A percentile compares a stretch with the other conserved stretches of the same genome.
These are phyloP conservation scores for Candida koratica DNA, from an alignment of 805 yeast genomes.

Conservation along the genomic window DNA sequence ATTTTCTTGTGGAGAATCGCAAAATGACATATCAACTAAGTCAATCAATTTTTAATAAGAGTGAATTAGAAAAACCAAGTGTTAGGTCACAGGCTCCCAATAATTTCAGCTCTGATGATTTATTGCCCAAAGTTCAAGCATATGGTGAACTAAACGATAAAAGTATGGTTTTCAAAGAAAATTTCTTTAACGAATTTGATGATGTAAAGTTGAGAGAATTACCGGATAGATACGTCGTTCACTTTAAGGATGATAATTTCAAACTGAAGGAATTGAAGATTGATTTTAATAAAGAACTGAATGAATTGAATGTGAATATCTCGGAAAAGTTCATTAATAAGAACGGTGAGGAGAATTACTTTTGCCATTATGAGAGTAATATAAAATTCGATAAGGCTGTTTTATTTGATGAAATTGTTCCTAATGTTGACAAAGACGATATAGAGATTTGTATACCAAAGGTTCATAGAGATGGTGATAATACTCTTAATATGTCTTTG, in stretches of 20 bases:
- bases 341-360: constrained; percentile 13
- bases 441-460: constrained; percentile 22
- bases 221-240: constrained; percentile 22
- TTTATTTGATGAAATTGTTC: constrained; percentile 19
- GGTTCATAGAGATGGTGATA: constrained; percentile 14
- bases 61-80: constrained; percentile 16
- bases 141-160: constrained; percentile 17
- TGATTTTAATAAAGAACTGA: constrained; percentile 22
- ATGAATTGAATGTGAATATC: constrained; percentile 21
- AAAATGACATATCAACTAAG: constrained; percentile 11
- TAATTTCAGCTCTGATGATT: constrained; percentile 14
- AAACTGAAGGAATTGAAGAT: constrained; percentile 20
- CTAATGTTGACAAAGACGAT: constrained; percentile 18
- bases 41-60: constrained; percentile 14
- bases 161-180: constrained; percentile 15
- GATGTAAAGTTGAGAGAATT: constrained; percentile 23
- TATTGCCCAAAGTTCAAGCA: constrained; percentile 15
- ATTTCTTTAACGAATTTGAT: constrained; percentile 17
- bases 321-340: constrained; percentile 14
- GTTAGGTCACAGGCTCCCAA: constrained; percentile 14
- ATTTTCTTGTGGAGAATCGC: no score
- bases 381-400: constrained; percentile 23
- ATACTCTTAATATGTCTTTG: constrained; percentile 12
- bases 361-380: constrained; percentile 19
- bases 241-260: constrained; percentile 16